A percentile compares a stretch with the other conserved stretches of the same genome.
Evolutionary conservation across 2,329 filamentous ascomycete species (phyloP).

Genomic region (Cladophialophora carrionii): DNA sequence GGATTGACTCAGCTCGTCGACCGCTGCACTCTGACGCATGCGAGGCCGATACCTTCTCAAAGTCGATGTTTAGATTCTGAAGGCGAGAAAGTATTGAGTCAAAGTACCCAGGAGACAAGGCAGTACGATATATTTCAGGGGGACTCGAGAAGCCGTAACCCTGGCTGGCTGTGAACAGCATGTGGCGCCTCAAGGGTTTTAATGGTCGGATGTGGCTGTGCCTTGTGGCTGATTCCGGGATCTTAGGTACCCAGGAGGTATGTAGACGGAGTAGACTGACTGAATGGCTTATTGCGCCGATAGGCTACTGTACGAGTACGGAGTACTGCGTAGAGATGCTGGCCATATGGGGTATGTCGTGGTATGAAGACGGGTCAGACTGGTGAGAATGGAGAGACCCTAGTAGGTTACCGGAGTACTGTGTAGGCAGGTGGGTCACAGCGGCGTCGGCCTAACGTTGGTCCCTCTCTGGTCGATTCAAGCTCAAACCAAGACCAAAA

Average conservation of each 20-base stretch:
- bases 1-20: too few species aligned
- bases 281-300: too few species aligned
- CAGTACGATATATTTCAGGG: background rate
- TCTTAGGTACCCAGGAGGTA: too few species aligned
- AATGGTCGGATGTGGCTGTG: conserved; percentile 1
- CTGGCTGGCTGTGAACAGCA: background rate
- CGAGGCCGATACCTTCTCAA: too few species aligned
- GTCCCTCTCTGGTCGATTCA: conserved; percentile 5
- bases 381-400: background rate
- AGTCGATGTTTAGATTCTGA: background rate
- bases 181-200: background rate
- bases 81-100: background rate
- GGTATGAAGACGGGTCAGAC: background rate
- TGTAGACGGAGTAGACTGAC: too few species aligned
- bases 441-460: background rate
- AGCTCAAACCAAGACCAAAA: conserved; percentile 10
- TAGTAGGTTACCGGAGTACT: too few species aligned
- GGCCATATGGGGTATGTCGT: too few species aligned
- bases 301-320: too few species aligned
- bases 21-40: too few species aligned
- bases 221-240: conserved; percentile 9
- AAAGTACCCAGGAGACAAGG: background rate
- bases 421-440: too few species aligned
- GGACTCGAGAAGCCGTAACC: background rate
- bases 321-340: background rate